These are phyloP conservation scores for Nakazawaea anatomiae DNA, from an alignment of 805 yeast species.

Conservation along the genomic window DNA sequence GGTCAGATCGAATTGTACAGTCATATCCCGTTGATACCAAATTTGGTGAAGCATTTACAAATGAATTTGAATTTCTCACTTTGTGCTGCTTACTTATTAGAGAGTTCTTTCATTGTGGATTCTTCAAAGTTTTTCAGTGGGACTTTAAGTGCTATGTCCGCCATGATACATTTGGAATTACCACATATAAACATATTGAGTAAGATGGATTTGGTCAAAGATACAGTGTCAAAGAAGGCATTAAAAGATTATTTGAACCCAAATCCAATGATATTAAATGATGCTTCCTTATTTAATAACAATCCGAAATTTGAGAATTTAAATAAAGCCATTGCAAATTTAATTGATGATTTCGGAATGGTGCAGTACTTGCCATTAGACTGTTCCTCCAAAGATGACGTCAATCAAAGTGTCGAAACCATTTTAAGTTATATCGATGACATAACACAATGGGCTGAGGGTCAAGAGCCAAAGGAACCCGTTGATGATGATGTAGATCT, in stretches of 20 bases:
- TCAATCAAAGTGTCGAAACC: conserved; percentile 69
- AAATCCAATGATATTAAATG: conserved; percentile 70
- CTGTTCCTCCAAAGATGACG: conserved; percentile 50
- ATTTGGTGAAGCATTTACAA: conserved; percentile 79
- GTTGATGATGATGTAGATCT: conserved; percentile 57
- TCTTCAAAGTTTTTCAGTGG: conserved; percentile 92
- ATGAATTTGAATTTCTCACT: conserved; percentile 75
- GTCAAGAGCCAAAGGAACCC: conserved; percentile 96
- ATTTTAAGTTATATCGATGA: conserved; percentile 92
- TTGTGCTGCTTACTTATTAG: conserved; percentile 89
- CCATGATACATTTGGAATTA: conserved; percentile 90
- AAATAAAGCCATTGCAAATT: conserved; percentile 76
- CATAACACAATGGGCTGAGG: conserved; percentile 95
- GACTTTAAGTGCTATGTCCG: conserved; percentile 94
- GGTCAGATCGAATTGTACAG: conserved; percentile 95
- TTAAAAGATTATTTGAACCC: conserved; percentile 85
- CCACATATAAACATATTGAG: conserved; percentile 92
- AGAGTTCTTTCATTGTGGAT: conserved; percentile 92
- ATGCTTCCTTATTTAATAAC: conserved; percentile 31
- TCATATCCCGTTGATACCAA: conserved; percentile 89
- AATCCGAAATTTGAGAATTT: conserved; percentile 62
- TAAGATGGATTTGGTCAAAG: conserved; percentile 80
- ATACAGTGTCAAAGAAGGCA: conserved; percentile 67
- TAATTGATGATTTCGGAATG: conserved; percentile 98
- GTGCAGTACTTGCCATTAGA: conserved; percentile 93